Evolutionary conservation across 116 monocot species (phyloP), one percentile per base, ranked within the genome.

Genomic region (Thalassia testudinum): DNA sequence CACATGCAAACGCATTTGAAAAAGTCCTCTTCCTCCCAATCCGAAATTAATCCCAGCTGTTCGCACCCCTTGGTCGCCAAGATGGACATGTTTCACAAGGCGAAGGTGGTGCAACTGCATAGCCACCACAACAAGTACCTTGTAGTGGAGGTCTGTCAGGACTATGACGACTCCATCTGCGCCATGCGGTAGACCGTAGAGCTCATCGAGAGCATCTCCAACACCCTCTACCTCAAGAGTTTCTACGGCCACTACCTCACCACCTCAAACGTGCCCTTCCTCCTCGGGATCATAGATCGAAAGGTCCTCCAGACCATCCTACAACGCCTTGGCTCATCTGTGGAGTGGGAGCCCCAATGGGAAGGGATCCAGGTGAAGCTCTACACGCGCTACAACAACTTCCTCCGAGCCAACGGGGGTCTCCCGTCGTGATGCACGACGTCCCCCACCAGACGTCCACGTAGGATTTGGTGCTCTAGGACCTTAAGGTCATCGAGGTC

Each of bases 101-200:
- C 82, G 26, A 86, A 74, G 67, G 59, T 66, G 26, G 71, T 91
- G 34, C 70, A 85, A 21, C 71, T 91, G 19, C 70, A 69, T 25
- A 66, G 81, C 75, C 75, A 76, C 71, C 81, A 91, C 71, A 71
- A 85, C 63, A 92, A 92, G 74, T 92, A 61, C 70, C 75, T 92
- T 13, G n/a, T 56, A 21, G 92, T 86, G 14, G 79, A 69, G 24
- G 86, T 92, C 22, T 38, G 22, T 44, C 92, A 92, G 63, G 82
- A 79, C 29, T 73, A 82, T 17, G 54, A 64, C 67, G 82, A 71
- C 3, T 51, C 71, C 13, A 58, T 78, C 25, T 44, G 49, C 24
- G 48, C 52, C 48, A 73, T 76, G 7, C 66, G 73, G 23, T 91
- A 81, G 85, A 19, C 50, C 8, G 82, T 91, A 16, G 91, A 85